Base-by-base conservation (phyloP, 768 basidiomycete species). In the Jaapia argillacea region DNA sequence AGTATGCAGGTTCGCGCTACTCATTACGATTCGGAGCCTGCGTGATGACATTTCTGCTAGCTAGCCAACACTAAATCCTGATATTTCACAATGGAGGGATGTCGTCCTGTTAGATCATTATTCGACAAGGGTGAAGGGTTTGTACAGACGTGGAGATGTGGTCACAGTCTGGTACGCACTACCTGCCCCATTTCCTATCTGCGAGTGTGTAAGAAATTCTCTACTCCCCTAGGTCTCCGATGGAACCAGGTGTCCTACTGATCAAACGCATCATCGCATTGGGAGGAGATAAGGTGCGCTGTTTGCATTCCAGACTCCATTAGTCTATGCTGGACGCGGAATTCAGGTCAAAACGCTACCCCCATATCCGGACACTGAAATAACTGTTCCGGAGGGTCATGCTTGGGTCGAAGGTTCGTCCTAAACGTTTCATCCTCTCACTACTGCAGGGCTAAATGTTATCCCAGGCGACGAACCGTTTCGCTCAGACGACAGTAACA, bases 21-120 rank as follows among this genome's bases (percentile, higher is more conserved):
- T 42, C 40, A 35, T 18, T 20, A 31, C 6, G 6, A 3, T 35
- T 25, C 27, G 36, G 20, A 39, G 16, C 20, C 14, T 27, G 31
- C 38, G 24, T 24, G 37, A 35, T 36, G 36, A 50, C 40, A 13
- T 20, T 27, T 40, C 44, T 63, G 61, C 54, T 65, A 79, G 77
- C 71, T 57, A 71, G 70, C 70, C 85, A 24, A 83, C 81, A 24
- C 67, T 87, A 44, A 87, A 86, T 55, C 85, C 85, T 25, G 75
- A 85, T 55, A 67, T 70, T 3, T 85, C 82, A 1, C 6, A 43
- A 5, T 75, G 66, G 68, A 67, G 68, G 48, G 85, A 87, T 53
- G 56, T 82, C 26, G 80, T 69, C 13, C 48, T 85, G 16, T 85
- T 85, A 52, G 73, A 81, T 58, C 71, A 74, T 4, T 56, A 66